A percentile compares a stretch with the other conserved stretches of the same genome.
Conservation (phyloP, 257 asterid genomes). For the Datura wrightii region DNA sequence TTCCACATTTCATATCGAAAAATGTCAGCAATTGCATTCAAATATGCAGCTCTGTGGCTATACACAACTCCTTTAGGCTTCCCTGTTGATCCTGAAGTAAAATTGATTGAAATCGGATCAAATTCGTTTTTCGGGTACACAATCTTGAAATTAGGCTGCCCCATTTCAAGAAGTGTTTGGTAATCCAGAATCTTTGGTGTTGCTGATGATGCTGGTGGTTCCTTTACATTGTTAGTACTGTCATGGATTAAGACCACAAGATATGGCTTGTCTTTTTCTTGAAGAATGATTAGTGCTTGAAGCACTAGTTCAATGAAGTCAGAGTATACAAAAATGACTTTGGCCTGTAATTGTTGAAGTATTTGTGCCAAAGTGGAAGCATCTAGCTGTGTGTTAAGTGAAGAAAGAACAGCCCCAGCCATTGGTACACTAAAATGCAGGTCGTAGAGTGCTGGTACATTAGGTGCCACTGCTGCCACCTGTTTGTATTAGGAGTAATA, state of each 20-base stretch:
- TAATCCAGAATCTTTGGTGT: constrained; percentile 40
- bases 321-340: constrained; percentile 59
- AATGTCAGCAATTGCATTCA: constrained; percentile 55
- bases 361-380: constrained; percentile 47
- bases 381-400: constrained; percentile 56
- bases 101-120: constrained; percentile 69
- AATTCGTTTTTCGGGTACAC: constrained; percentile 63
- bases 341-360: constrained; percentile 60
- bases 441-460: constrained; percentile 68
- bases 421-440: constrained; percentile 74
- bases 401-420: constrained; percentile 68
- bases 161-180: constrained; percentile 48
- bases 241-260: constrained; percentile 51
- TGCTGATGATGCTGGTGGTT: not conserved
- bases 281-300: constrained; percentile 47
- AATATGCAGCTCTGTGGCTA: constrained; percentile 75
- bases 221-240: not conserved
- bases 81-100: constrained; percentile 84
- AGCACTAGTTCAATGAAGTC: constrained; percentile 45
- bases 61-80: constrained; percentile 79
- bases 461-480: constrained; percentile 75
- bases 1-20: constrained; percentile 50
- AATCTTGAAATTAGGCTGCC: constrained; percentile 46
- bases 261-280: constrained; percentile 40
- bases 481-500: constrained; percentile 31